phyloP scores from a whole-genome alignment of 139 green algal species.

The Coccomyxa sp. region DNA sequence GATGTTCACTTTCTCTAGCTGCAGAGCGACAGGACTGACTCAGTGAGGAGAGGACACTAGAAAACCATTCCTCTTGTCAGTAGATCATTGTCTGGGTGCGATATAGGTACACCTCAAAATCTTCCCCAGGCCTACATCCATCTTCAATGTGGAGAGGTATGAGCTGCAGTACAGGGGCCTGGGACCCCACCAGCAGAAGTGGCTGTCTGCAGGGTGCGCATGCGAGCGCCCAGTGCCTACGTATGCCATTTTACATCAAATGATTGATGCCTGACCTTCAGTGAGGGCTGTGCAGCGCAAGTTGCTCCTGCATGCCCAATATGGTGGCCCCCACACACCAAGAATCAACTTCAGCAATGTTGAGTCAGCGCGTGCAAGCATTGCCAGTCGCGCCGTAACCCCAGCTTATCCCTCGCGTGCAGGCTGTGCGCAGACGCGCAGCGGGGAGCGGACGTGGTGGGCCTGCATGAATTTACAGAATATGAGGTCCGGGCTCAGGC shows the following conservation, averaged over 20 bases:
- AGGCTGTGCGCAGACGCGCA: not conserved
- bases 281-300: no score
- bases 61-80: no score
- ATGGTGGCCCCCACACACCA: not conserved
- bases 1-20: no score
- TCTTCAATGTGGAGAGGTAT: conserved; percentile 4
- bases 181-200: not conserved
- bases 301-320: not conserved
- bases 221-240: not conserved
- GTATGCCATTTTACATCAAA: no score
- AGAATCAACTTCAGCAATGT: not conserved
- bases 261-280: no score
- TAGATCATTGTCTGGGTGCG: no score
- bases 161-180: not conserved
- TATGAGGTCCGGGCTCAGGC: not conserved
- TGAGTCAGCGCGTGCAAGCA: not conserved
- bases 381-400: not conserved
- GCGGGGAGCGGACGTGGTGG: not conserved
- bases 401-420: no score
- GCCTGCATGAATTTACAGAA: not conserved
- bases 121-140: not conserved
- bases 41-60: no score
- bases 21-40: no score
- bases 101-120: no score
- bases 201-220: not conserved